Conservation (phyloP, 2,329 filamentous ascomycete species). For the Fusarium chaquense region DNA sequence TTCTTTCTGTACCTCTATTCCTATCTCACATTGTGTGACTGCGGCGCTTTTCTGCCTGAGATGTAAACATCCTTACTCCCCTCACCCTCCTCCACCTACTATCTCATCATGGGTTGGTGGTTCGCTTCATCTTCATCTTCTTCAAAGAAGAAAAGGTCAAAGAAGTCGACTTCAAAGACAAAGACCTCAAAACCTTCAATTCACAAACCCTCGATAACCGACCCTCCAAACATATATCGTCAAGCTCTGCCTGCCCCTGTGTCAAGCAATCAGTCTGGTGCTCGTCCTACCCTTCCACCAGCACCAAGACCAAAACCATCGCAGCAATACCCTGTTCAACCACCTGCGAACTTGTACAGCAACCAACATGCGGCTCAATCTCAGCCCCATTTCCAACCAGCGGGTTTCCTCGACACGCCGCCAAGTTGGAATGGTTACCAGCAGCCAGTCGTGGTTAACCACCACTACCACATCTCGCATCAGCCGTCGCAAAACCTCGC, state of each 20-base stretch:
- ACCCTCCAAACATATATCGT: constrained; percentile 21
- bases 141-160: constrained; percentile 22
- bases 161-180: constrained; percentile 5
- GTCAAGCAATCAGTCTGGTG: not conserved
- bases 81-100: constrained; percentile 2
- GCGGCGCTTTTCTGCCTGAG: not conserved
- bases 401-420: constrained; percentile 43
- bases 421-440: constrained; percentile 48
- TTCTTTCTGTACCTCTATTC: not conserved
- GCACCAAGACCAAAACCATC: constrained; percentile 14
- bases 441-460: constrained; percentile 62
- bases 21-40: not conserved
- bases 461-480: constrained; percentile 61
- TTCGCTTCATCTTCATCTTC: not conserved
- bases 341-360: constrained; percentile 32
- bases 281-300: not conserved
- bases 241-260: constrained; percentile 1
- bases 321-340: constrained; percentile 15
- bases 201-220: constrained; percentile 18
- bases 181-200: not conserved
- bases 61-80: constrained; percentile 8
- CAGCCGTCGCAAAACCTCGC: constrained; percentile 3
- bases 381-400: constrained; percentile 41
- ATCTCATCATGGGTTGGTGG: constrained; percentile 13
- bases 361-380: constrained; percentile 43